Conservation (phyloP, 2,329 filamentous ascomycete genomes). For the Monosporascus sp. region DNA sequence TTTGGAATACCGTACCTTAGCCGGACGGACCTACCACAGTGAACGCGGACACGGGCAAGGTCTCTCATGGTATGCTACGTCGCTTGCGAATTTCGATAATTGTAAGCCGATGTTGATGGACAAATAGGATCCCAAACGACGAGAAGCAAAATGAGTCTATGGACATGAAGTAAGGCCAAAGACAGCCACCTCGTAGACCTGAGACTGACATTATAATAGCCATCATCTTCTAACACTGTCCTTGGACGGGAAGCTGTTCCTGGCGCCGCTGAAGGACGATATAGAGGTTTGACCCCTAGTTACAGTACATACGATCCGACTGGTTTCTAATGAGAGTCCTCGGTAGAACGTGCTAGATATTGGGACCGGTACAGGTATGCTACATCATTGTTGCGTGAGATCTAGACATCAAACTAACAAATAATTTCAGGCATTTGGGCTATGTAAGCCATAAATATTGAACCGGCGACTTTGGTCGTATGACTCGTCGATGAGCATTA, state of each 20-base stretch:
- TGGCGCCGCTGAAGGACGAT: conserved; percentile 26
- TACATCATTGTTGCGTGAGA: not conserved
- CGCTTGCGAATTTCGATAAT: too few species aligned
- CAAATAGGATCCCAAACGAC: conserved; percentile 19
- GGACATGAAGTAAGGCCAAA: conserved; percentile 12
- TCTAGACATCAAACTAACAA: not conserved
- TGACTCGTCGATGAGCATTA: not conserved
- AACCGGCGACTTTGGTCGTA: too few species aligned
- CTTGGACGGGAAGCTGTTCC: conserved; percentile 24
- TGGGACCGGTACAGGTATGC: conserved; percentile 30
- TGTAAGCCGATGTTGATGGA: conserved; percentile 8
- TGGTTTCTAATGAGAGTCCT: not conserved
- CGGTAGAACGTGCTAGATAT: conserved; percentile 27
- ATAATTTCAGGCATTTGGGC: conserved; percentile 27
- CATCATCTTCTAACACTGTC: conserved; percentile 23
- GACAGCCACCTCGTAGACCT: not conserved
- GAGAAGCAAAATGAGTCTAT: conserved; percentile 19
- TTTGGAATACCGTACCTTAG: conserved; percentile 23
- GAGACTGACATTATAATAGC: conserved; percentile 6
- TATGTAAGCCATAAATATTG: conserved; percentile 15
- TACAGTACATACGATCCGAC: not conserved
- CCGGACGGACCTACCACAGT: conserved; percentile 24
- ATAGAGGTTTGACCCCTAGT: conserved; percentile 16
- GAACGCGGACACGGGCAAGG: conserved; percentile 3
- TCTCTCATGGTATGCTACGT: not conserved